These are phyloP conservation scores for Sequoiadendron giganteum DNA, from an alignment of 75 land plant species.

Conservation along the genomic window DNA sequence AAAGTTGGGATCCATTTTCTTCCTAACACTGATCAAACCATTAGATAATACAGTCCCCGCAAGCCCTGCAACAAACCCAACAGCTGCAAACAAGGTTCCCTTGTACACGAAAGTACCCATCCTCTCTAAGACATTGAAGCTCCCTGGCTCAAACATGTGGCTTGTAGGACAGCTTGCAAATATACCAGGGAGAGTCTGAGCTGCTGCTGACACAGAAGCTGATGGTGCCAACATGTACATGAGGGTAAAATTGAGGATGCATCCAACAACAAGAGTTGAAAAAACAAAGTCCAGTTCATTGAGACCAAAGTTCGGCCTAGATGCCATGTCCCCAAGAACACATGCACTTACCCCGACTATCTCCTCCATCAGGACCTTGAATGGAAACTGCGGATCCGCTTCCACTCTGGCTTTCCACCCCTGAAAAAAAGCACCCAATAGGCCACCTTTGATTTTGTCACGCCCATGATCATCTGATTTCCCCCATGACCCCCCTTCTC, in stretches of 20 bases:
- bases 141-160: constrained; percentile 91
- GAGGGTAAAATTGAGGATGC: constrained; percentile 76
- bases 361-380: constrained; percentile 94
- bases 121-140: constrained; percentile 43
- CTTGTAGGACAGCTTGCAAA: constrained; percentile 73
- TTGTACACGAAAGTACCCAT: constrained; percentile 85
- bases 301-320: constrained; percentile 89
- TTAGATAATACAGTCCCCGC: constrained; percentile 89
- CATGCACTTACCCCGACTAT: constrained; percentile 81
- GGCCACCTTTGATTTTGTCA: constrained; percentile 19
- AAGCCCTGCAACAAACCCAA: constrained; percentile 87
- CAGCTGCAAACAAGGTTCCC: constrained; percentile 73
- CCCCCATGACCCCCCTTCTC: constrained; percentile 28
- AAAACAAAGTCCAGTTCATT: constrained; percentile 96
- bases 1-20: constrained; percentile 87
- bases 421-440: constrained; percentile 43
- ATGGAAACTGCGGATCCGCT: constrained; percentile 93
- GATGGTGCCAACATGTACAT: constrained; percentile 91
- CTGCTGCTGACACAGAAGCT: constrained; percentile 23
- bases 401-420: constrained; percentile 89
- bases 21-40: constrained; percentile 64
- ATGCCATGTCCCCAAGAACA: constrained; percentile 93
- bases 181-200: constrained; percentile 46
- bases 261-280: constrained; percentile 91
- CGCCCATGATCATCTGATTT: constrained; percentile 15